Evolutionary conservation across 2,329 filamentous ascomycete species (phyloP).

Genomic region (Apiospora arundinis): DNA sequence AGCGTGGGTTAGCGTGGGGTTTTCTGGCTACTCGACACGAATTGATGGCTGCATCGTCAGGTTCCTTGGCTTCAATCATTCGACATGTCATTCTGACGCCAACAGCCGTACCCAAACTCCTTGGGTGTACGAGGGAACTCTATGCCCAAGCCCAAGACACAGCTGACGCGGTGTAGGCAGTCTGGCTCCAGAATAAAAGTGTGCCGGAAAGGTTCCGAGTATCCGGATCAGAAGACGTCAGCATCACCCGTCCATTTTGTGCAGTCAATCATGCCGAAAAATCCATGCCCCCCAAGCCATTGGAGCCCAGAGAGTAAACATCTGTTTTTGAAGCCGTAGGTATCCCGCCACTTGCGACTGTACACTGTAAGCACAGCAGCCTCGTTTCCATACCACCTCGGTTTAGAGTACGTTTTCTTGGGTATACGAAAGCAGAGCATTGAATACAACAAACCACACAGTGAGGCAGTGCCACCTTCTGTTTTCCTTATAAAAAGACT

Average conservation of each 20-base stretch:
- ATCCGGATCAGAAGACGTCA: conserved; percentile 16
- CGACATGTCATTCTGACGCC: conserved; percentile 16
- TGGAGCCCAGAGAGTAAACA: background rate
- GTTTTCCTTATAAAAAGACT: conserved; percentile 4
- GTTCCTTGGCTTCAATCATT: background rate
- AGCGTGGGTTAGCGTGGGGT: conserved; percentile 13
- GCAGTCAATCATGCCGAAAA: conserved; percentile 4
- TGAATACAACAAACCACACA: background rate
- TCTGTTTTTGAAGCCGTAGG: background rate
- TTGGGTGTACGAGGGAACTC: background rate
- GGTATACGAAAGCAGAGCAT: background rate
- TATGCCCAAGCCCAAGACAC: background rate
- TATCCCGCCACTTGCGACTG: conserved; percentile 1
- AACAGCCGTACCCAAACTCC: background rate
- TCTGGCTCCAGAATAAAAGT: background rate
- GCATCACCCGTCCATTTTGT: conserved; percentile 1
- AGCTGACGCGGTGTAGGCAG: background rate
- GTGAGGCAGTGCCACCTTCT: background rate
- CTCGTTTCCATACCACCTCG: background rate
- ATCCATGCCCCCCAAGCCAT: background rate
- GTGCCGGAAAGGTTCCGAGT: background rate
- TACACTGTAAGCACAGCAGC: background rate
- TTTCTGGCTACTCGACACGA: background rate
- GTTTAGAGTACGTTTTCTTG: background rate
- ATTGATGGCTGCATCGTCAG: conserved; percentile 7